Percentiles rank a stretch among this genome's conserved stretches.
Evolutionary conservation across 2,329 filamentous ascomycete species (phyloP).

Genomic region (Spiromastix sp.): DNA sequence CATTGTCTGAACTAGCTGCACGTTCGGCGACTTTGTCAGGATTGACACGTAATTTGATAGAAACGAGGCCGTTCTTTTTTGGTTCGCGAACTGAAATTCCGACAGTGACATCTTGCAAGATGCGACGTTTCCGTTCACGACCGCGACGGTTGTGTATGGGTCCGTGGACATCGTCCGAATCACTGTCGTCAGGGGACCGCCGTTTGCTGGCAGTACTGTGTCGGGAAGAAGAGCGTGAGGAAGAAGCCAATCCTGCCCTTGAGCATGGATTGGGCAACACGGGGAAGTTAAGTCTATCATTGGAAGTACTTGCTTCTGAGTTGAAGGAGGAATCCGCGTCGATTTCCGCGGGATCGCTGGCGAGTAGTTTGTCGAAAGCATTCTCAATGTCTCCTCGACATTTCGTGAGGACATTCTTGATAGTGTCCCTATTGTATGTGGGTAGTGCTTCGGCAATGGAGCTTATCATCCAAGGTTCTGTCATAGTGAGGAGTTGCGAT

Average conservation of each 20-base stretch:
- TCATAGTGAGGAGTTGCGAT: constrained; percentile 27
- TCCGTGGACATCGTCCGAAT: constrained; percentile 20
- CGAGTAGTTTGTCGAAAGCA: constrained; percentile 43
- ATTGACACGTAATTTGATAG: constrained; percentile 7
- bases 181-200: constrained; percentile 27
- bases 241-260: constrained; percentile 23
- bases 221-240: constrained; percentile 32
- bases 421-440: constrained; percentile 39
- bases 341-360: constrained; percentile 27
- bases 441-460: constrained; percentile 42
- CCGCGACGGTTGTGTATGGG: constrained; percentile 7
- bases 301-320: constrained; percentile 5
- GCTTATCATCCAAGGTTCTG: constrained; percentile 47
- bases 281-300: constrained; percentile 12
- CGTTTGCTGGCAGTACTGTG: constrained; percentile 33
- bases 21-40: constrained; percentile 6
- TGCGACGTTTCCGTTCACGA: constrained; percentile 10
- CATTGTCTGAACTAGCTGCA: not conserved
- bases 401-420: constrained; percentile 43
- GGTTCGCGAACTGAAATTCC: constrained; percentile 8
- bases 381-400: constrained; percentile 44
- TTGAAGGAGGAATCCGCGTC: constrained; percentile 1
- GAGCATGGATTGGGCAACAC: constrained; percentile 15
- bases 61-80: constrained; percentile 6
- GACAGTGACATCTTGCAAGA: constrained; percentile 12